Percentiles rank a stretch among this genome's conserved stretches.
Conservation (phyloP, 2,329 filamentous ascomycete species). For the Arachnopeziza araneosa region DNA sequence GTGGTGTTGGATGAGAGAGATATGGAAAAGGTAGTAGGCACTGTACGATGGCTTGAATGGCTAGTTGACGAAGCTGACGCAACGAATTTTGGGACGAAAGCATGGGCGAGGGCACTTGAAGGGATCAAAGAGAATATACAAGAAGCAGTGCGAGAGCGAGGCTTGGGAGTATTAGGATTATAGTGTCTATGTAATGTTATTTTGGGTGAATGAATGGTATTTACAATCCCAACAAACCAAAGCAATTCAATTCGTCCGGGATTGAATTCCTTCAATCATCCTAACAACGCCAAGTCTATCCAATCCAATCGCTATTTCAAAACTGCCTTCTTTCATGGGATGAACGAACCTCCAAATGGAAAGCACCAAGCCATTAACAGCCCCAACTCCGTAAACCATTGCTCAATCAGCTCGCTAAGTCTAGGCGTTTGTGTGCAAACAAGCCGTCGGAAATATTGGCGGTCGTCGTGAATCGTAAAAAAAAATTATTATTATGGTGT, state of each 20-base stretch:
- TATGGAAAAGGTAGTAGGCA: constrained; percentile 64
- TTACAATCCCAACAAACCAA: background rate
- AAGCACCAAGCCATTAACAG: background rate
- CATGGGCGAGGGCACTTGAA: constrained; percentile 43
- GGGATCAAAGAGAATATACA: constrained; percentile 48
- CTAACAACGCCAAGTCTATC: background rate
- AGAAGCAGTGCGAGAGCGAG: constrained; percentile 48
- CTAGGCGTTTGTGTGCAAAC: background rate
- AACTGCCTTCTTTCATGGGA: background rate
- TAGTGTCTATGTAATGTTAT: background rate
- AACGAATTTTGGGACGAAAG: constrained; percentile 31
- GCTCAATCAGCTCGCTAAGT: background rate
- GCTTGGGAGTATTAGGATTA: constrained; percentile 46
- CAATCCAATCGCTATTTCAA: background rate
- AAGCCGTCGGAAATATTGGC: background rate
- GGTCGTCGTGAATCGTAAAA: background rate
- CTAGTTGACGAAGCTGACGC: constrained; percentile 45
- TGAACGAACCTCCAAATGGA: background rate
- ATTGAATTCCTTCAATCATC: background rate
- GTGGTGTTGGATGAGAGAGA: constrained; percentile 75
- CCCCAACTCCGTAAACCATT: background rate
- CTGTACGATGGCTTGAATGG: constrained; percentile 63
- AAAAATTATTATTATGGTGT: background rate
- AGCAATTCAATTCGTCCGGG: background rate
- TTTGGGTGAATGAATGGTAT: background rate